phyloP scores from a whole-genome alignment of 2,329 filamentous ascomycete genomes.

The Alternaria hordeiaustralica region DNA sequence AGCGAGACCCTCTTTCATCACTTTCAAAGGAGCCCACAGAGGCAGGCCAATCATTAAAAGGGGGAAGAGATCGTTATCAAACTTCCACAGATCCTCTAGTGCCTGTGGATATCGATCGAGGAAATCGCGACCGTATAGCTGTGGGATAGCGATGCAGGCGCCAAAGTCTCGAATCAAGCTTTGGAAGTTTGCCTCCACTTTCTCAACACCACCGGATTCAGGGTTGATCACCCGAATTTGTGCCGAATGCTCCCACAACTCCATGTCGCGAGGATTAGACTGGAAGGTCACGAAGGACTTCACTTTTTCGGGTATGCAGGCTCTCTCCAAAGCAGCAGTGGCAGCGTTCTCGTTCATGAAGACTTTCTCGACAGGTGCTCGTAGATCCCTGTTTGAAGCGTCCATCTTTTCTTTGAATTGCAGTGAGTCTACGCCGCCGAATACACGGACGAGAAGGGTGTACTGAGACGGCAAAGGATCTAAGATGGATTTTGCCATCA shows the following conservation, averaged over 20 bases:
- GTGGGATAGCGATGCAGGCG: constrained; percentile 9
- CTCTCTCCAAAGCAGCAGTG: background rate
- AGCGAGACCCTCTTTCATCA: constrained; percentile 56
- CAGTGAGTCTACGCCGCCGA: background rate
- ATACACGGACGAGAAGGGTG: background rate
- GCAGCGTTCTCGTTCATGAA: background rate
- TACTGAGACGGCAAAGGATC: background rate
- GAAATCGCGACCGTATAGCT: constrained; percentile 55
- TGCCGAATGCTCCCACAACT: background rate
- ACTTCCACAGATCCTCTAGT: constrained; percentile 59
- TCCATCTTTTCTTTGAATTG: background rate
- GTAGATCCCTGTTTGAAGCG: background rate
- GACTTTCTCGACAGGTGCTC: background rate
- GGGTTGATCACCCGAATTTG: background rate
- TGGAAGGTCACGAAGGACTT: background rate
- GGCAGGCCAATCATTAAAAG: constrained; percentile 59
- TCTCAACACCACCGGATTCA: background rate
- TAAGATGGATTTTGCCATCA: background rate
- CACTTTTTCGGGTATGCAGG: background rate
- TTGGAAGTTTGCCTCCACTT: constrained; percentile 47
- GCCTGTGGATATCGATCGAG: constrained; percentile 59
- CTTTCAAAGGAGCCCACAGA: constrained; percentile 59
- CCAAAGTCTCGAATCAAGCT: constrained; percentile 12
- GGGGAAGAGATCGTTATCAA: constrained; percentile 59
- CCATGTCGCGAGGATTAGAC: background rate